phyloP scores from a whole-genome alignment of 2,329 filamentous ascomycete species.

The Cladophialophora immunda region DNA sequence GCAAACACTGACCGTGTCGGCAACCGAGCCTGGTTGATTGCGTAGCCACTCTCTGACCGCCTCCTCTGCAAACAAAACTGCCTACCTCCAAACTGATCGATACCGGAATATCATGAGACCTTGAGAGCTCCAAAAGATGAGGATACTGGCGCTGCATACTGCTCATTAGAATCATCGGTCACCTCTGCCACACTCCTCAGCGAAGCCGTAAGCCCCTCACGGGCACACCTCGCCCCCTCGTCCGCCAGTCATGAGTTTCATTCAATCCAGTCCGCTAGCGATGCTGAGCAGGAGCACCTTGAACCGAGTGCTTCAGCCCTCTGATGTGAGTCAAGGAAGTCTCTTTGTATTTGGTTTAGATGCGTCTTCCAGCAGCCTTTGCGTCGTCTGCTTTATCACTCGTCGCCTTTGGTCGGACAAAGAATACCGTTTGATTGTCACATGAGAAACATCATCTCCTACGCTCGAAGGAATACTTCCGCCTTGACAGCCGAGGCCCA shows the following conservation, averaged over 20 bases:
- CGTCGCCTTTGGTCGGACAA: background rate
- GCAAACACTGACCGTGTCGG: background rate
- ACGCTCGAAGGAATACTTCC: background rate
- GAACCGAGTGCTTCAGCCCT: slow-evolving; percentile 28
- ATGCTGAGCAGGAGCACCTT: slow-evolving; percentile 35
- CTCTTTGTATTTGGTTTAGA: slow-evolving; percentile 9
- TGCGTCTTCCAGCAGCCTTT: background rate
- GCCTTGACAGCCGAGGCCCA: slow-evolving; percentile 17
- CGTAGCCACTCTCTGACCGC: background rate
- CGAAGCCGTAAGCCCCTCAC: background rate
- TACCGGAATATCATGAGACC: background rate
- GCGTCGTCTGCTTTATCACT: background rate
- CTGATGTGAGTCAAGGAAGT: slow-evolving; percentile 29
- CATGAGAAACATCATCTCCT: background rate
- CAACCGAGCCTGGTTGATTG: background rate
- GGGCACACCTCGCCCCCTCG: background rate
- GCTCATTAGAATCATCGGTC: background rate
- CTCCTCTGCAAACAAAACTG: background rate
- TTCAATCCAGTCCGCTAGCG: slow-evolving; percentile 36
- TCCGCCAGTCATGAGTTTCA: slow-evolving; percentile 35
- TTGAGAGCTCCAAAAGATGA: background rate
- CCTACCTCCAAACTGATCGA: background rate
- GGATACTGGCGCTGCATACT: background rate
- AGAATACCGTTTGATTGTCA: background rate
- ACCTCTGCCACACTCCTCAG: background rate